Conservation (phyloP, 768 basidiomycete genomes). For the Lactifluus piperatus region DNA sequence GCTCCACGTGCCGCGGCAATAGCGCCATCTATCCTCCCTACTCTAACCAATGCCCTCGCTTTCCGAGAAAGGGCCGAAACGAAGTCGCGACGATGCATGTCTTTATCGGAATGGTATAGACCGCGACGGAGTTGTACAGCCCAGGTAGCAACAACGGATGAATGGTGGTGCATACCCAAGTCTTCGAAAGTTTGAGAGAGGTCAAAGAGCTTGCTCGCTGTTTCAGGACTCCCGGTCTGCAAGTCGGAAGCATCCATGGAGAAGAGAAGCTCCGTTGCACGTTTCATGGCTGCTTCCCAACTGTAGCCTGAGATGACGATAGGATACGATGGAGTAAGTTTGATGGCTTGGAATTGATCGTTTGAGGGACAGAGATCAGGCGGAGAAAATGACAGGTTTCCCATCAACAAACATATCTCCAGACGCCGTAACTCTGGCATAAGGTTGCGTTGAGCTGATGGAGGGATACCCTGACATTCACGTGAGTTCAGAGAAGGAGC, state of each 20-base stretch:
- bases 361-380: slow-evolving; percentile 12
- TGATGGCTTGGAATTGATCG: slow-evolving; percentile 3
- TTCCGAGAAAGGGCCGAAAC: slow-evolving; percentile 1
- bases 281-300: slow-evolving; percentile 8
- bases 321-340: slow-evolving; percentile 7
- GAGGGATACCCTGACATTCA: background rate
- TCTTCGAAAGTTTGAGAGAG: slow-evolving; percentile 12
- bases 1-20: background rate
- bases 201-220: slow-evolving; percentile 4
- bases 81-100: slow-evolving; percentile 12
- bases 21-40: slow-evolving; percentile 4
- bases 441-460: background rate
- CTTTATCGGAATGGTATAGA: slow-evolving; percentile 8
- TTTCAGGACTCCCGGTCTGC: slow-evolving; percentile 1
- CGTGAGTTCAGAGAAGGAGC: background rate
- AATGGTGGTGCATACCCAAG: slow-evolving; percentile 11
- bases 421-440: slow-evolving; percentile 10
- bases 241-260: background rate
- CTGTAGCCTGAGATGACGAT: slow-evolving; percentile 5
- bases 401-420: slow-evolving; percentile 10
- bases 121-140: slow-evolving; percentile 3
- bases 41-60: slow-evolving; percentile 1
- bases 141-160: slow-evolving; percentile 6
- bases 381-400: background rate
- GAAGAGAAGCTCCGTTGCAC: slow-evolving; percentile 4